Base-by-base conservation (phyloP, 2,329 filamentous ascomycete species). In the Colletotrichum navitas region DNA sequence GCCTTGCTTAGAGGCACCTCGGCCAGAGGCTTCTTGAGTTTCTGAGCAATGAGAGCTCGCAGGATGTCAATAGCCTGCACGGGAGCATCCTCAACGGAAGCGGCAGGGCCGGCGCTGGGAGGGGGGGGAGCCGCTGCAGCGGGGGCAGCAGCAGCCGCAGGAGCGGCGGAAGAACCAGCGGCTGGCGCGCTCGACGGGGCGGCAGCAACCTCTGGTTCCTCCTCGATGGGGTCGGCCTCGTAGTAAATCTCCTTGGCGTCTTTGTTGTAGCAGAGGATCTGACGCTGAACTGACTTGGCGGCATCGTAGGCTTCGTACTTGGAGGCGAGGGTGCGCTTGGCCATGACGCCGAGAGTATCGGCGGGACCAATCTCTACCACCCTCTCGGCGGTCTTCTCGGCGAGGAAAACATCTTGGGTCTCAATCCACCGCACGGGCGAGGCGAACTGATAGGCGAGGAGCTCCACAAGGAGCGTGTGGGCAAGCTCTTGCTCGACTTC, bases 211-310 rank as follows among this genome's bases (percentile, higher is more conserved):
- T 92, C 92, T 58, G 92, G 89, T 83, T 98, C 96, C 69, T 99
- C 96, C 79, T 97, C 94, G 39, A 97, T 87, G 0, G 96, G 96
- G 79, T 99, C 96, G 55, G 97, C 95, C 80, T 98, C 95, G 83
- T 99, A 99, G 87, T 99, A 99, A 75, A 99, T 99, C 83, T 99
- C 96, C 83, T 98, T 98, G 68, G 94, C 93, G 80, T 99, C 96
- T 84, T 99, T 99, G 88, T 97, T 98, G 87, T 98, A 99, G 87
- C 96, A 98, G 68, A 99, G 90, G 81, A 99, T 98, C 83, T 98
- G 95, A 81, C 96, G 91, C 85, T 98, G 95, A 54, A 98, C 92
- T 10, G 95, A 98, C 79, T 95, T 95, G 73, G 96, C 96, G 68
- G 96, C 96, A 84, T 99, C 96, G 84, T 98, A 97, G 74, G 95